Evolutionary conservation across 768 basidiomycete genomes (phyloP).

Genomic region (Pulveroboletus sp.): DNA sequence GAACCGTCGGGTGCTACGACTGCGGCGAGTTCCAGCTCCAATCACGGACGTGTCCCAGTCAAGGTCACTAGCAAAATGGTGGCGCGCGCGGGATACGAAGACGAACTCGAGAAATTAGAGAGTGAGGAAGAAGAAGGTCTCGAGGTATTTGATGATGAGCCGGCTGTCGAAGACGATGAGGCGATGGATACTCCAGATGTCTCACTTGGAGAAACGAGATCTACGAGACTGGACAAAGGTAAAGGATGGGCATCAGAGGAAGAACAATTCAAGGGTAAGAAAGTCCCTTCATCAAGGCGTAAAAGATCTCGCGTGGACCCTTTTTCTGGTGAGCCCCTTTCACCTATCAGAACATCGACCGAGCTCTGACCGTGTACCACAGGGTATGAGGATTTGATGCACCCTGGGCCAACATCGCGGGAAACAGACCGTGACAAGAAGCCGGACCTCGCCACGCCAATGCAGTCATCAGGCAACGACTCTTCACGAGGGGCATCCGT

Average conservation of each 20-base stretch:
- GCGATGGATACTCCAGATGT: conserved; percentile 7
- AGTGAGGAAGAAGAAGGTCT: conserved; percentile 41
- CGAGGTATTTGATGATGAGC: conserved; percentile 32
- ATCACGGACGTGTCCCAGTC: conserved; percentile 36
- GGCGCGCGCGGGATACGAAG: conserved; percentile 62
- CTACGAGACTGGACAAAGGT: conserved; percentile 25
- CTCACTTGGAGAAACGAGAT: background rate
- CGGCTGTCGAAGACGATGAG: conserved; percentile 3
- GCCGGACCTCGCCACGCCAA: background rate
- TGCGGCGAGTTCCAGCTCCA: conserved; percentile 11
- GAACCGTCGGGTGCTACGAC: conserved; percentile 18
- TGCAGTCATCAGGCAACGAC: background rate
- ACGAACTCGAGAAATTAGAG: conserved; percentile 42
- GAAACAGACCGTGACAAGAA: conserved; percentile 8
- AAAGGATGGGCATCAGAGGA: conserved; percentile 35
- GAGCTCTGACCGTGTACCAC: background rate
- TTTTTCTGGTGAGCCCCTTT: conserved; percentile 49
- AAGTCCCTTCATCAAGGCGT: conserved; percentile 34
- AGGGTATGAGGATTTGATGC: conserved; percentile 30
- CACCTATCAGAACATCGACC: background rate
- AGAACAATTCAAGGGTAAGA: conserved; percentile 8
- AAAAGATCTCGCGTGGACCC: conserved; percentile 56
- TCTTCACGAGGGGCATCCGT: conserved; percentile 22
- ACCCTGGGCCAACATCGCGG: background rate
- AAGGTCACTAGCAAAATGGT: conserved; percentile 71